Conservation (phyloP, 495 filamentous ascomycete genomes). For the Pseudevernia furfuracea region DNA sequence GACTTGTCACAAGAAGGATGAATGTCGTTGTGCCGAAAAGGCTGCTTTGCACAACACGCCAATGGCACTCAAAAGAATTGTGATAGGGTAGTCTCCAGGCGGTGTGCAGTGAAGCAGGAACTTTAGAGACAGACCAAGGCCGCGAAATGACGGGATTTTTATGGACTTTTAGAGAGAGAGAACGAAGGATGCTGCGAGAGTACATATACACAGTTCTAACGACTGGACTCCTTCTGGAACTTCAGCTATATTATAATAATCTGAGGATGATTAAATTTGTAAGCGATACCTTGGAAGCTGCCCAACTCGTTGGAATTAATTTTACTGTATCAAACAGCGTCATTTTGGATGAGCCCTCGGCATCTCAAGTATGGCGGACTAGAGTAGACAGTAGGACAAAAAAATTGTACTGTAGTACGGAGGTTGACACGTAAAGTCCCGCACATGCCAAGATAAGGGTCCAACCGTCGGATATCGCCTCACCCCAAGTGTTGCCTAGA, state of each 20-base stretch:
- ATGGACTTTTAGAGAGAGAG: background rate
- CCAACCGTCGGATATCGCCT: too few relatives aligned
- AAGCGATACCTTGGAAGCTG: background rate
- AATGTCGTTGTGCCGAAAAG: background rate
- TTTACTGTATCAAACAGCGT: slow-evolving; percentile 2
- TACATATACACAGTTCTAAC: slow-evolving; percentile 7
- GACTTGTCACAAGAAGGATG: background rate
- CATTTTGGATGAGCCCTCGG: slow-evolving; percentile 10
- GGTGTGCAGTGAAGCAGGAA: background rate
- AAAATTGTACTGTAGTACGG: too few relatives aligned
- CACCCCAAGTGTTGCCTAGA: too few relatives aligned
- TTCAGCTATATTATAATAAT: slow-evolving; percentile 1
- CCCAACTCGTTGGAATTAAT: background rate
- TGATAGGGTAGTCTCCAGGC: slow-evolving; percentile 1
- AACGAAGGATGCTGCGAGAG: slow-evolving; percentile 11
- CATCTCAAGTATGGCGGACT: too few relatives aligned
- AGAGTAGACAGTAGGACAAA: too few relatives aligned
- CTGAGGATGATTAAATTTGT: background rate
- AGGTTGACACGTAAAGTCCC: too few relatives aligned
- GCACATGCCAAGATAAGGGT: too few relatives aligned
- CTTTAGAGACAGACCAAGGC: background rate
- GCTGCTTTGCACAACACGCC: slow-evolving; percentile 7
- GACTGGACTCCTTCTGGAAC: slow-evolving; percentile 1
- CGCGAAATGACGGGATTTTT: background rate
- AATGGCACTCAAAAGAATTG: background rate